Base-by-base conservation (phyloP, 371 early-diverging fungal species). In the Mortierella sp. region DNA sequence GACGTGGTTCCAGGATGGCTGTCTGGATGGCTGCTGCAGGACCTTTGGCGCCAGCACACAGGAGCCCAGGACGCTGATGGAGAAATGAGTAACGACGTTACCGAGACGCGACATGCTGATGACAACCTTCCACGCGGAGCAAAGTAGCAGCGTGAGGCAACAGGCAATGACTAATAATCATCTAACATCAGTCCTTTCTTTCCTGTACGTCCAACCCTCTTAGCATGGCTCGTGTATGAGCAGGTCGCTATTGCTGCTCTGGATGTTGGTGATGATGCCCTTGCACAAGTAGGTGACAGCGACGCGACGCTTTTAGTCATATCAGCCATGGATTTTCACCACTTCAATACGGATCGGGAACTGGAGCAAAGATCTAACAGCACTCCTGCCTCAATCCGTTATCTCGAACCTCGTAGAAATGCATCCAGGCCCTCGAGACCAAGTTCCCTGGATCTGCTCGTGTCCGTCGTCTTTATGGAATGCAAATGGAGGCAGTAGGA, bases 191-290 rank as follows among this genome's bases (percentile, higher is more conserved):
- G 31, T 72, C 50, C 14, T 14, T 77, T 16, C 43, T 24, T 54
- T 21, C n/a, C 0, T 28, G 28, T 59, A 5, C 13, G 31, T 55
- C 24, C 34, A 51, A 26, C 24, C 24, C 57, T 50, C 28, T 61
- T 75, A 95, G 96, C 90, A 5, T 96, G 95, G 95, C 89, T 95
- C 1, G 88, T 96, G 44, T 92, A 92, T 81, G 98, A 97, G 87
- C 97, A 98, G 88, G 88, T 95, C 6, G 90, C 94, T 72, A 86
- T 95, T 44, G 96, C 97, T 4, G 93, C 95, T 2, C 87, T 97
- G 46, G 97, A 98, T 87, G 87, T 93, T 37, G 93, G 95, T 37
- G 91, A 96, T 76, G 81, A 92, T 8, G 83, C 76, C 8, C 81
- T 93, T 26, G 96, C 97, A 37, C 82, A 92, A 69, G 93, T 94